Percentiles rank a stretch among this genome's conserved stretches.
Evolutionary conservation across 495 filamentous ascomycete species (phyloP).

Genomic region (Amphirosellinia nigrospora): DNA sequence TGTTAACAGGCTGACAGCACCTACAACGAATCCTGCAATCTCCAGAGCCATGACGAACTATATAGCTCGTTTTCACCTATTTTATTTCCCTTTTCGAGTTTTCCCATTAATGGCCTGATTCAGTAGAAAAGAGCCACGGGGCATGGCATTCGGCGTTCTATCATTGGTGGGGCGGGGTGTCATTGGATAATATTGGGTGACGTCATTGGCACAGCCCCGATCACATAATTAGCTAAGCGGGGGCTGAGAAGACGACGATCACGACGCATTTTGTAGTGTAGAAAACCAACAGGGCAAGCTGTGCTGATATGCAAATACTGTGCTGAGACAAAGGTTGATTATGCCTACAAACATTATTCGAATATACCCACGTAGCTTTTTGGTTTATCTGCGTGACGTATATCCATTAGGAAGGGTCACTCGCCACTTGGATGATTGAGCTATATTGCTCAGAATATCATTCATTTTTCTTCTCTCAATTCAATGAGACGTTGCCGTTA

Average conservation of each 20-base stretch:
- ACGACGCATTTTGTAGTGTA: neutral
- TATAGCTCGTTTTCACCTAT: neutral
- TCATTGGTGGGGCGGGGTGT: neutral
- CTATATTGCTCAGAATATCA: neutral
- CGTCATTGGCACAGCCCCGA: neutral
- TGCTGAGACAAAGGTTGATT: too few species aligned
- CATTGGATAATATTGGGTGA: neutral
- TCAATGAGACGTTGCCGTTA: neutral
- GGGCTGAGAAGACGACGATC: neutral
- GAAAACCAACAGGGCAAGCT: too few species aligned
- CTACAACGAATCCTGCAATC: neutral
- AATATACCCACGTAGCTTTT: neutral
- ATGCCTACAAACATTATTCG: neutral
- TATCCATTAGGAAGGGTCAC: neutral
- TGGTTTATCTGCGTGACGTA: neutral
- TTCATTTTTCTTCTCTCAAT: neutral
- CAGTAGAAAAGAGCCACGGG: too few species aligned
- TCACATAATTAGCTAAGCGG: neutral
- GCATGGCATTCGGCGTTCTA: too few species aligned
- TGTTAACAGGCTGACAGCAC: neutral
- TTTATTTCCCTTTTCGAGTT: neutral
- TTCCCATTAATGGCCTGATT: too few species aligned
- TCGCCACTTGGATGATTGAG: neutral
- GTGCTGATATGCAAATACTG: neutral
- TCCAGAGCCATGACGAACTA: slow-evolving; percentile 1